These are phyloP conservation scores for Yamadazyma kanchanaburiensis DNA, from an alignment of 1,139 yeast species.

Conservation along the genomic window DNA sequence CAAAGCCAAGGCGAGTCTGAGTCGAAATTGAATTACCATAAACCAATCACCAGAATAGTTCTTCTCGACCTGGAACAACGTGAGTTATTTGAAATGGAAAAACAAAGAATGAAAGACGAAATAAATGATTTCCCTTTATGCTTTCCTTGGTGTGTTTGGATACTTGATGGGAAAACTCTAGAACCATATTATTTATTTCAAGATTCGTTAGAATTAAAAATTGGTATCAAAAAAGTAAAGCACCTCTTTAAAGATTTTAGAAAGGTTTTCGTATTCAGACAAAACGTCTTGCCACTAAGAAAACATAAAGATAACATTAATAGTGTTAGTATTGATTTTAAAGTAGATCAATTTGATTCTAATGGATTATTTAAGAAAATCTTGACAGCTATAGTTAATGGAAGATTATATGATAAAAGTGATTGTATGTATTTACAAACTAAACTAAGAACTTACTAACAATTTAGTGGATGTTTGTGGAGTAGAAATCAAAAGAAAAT, in stretches of 20 bases:
- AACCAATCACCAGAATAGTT: constrained; percentile 17
- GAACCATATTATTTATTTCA: constrained; percentile 12
- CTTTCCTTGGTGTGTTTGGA: constrained; percentile 19
- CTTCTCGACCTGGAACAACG: constrained; percentile 13
- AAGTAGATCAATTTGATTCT: constrained; percentile 10
- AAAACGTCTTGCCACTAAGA: constrained; percentile 15
- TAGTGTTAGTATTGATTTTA: constrained; percentile 12
- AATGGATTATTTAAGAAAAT: constrained; percentile 12
- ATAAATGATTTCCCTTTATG: constrained; percentile 16
- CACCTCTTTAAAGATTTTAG: constrained; percentile 3
- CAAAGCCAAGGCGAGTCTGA: no score
- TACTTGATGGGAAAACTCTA: constrained; percentile 4
- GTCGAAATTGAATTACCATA: constrained; percentile 1
- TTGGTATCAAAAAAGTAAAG: constrained; percentile 7
- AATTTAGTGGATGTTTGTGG: constrained; percentile 19
- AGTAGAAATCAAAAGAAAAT: constrained; percentile 13
- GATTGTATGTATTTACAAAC: neutral
- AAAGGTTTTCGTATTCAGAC: constrained; percentile 13
- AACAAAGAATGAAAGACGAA: constrained; percentile 9
- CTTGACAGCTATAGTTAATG: constrained; percentile 11
- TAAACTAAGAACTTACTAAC: constrained; percentile 5
- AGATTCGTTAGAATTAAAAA: constrained; percentile 15
- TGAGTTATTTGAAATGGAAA: constrained; percentile 11
- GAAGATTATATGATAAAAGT: constrained; percentile 14
- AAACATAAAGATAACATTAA: constrained; percentile 7